These are phyloP conservation scores for Allantophomopsis lycopodina DNA, from an alignment of 2,329 filamentous ascomycete species.

Conservation along the genomic window DNA sequence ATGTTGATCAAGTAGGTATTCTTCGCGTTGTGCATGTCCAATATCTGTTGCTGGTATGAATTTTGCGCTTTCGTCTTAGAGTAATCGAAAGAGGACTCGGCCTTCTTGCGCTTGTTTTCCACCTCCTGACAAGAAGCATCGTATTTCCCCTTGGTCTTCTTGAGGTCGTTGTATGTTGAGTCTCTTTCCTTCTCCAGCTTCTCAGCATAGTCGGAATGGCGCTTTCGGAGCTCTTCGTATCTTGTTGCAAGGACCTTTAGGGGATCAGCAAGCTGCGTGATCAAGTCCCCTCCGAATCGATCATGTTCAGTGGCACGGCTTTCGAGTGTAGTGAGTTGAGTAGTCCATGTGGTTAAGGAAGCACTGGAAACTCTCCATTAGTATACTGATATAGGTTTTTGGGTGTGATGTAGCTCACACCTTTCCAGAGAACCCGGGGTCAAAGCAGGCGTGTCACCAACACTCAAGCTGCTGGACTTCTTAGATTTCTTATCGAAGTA, in stretches of 20 bases:
- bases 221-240: conserved; percentile 87
- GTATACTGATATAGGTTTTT: neutral
- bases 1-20: conserved; percentile 96
- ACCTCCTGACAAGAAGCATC: conserved; percentile 89
- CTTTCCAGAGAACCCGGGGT: conserved; percentile 92
- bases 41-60: conserved; percentile 81
- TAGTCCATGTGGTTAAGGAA: conserved; percentile 92
- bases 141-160: conserved; percentile 87
- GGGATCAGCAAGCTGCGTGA: conserved; percentile 74
- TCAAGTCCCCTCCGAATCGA: conserved; percentile 63
- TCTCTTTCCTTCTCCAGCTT: conserved; percentile 89
- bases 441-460: conserved; percentile 84
- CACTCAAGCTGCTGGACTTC: conserved; percentile 76
- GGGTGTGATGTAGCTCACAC: conserved; percentile 22
- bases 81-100: conserved; percentile 79
- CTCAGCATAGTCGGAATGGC: conserved; percentile 74
- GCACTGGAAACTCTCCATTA: conserved; percentile 38
- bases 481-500: conserved; percentile 95
- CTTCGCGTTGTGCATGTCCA: conserved; percentile 96
- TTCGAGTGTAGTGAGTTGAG: conserved; percentile 83
- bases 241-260: conserved; percentile 59
- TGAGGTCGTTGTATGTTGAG: conserved; percentile 66
- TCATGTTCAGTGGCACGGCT: conserved; percentile 81
- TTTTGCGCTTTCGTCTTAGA: conserved; percentile 79
- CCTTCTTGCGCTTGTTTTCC: conserved; percentile 87